phyloP scores from a whole-genome alignment of 495 filamentous ascomycete genomes.

The Jackrogersella minutella region DNA sequence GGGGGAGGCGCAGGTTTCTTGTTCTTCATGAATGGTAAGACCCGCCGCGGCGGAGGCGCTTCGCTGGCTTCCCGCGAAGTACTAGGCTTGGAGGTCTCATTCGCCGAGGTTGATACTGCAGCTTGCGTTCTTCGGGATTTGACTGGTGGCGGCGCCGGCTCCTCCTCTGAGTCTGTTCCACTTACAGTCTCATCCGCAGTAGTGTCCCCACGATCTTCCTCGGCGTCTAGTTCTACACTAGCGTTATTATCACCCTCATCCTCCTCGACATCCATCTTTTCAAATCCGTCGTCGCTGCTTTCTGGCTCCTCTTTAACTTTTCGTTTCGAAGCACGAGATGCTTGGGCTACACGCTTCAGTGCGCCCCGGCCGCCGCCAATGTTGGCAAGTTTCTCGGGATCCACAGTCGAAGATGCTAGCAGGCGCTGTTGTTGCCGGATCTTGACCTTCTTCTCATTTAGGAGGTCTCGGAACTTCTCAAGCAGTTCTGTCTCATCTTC shows the following conservation, averaged over 20 bases:
- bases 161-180: conserved; percentile 54
- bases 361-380: conserved; percentile 23
- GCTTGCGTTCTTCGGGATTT: conserved; percentile 25
- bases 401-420: conserved; percentile 66
- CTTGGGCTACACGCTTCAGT: conserved; percentile 34
- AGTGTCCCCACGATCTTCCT: conserved; percentile 51
- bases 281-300: conserved; percentile 59
- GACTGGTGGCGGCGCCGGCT: conserved; percentile 43
- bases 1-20: conserved; percentile 35
- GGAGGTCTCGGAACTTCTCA: conserved; percentile 71
- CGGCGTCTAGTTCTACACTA: conserved; percentile 21
- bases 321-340: conserved; percentile 58
- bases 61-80: conserved; percentile 27
- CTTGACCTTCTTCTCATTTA: conserved; percentile 93
- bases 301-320: conserved; percentile 58
- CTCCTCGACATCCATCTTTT: conserved; percentile 70
- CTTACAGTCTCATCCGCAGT: conserved; percentile 53
- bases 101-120: conserved; percentile 36
- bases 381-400: conserved; percentile 52
- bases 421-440: conserved; percentile 82
- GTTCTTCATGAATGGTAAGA: conserved; percentile 46
- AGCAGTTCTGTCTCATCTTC: conserved; percentile 75
- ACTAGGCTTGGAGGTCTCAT: conserved; percentile 20
- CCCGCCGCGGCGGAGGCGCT: conserved; percentile 32
- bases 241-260: conserved; percentile 10